Base-by-base conservation (phyloP, 139 green algal genomes). In the Coccomyxa sp. region DNA sequence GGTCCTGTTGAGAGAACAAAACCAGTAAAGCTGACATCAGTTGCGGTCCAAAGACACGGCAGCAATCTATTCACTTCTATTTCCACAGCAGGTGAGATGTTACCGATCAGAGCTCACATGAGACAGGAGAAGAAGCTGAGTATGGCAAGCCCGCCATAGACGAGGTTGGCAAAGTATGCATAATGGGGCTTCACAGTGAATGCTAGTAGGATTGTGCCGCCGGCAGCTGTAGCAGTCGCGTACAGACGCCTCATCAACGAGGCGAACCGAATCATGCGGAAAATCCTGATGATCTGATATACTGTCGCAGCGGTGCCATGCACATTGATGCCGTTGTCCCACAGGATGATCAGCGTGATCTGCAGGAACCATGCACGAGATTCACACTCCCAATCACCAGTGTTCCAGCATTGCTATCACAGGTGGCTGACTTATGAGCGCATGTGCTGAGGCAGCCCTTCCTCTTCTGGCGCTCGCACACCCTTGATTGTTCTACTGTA, bases 281-380 rank as follows among this genome's bases (percentile, higher is more conserved):
- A 21, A 13, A 81, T 58, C 57, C 77, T 30, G 30, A 80, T 80
- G 16, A 80, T 80, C 76, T 80, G 76, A 25, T 71, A 71, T 21
- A 71, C 21, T 71, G 63, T 71, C 9, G 21, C 63, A 25, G 63
- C 18, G 63, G 38, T 51, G 38, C 63, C 63, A 71, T 21, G 18
- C 1, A 71, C 18, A 25, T 71, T 71, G 1, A 71, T 25, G 18
- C 63, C 63, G 63, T 25, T 71, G 18, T 71, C 18, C 18, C 18
- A 28, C 18, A 71, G 4, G 63, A 71, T 71, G 63, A 71, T 71
- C 18, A 71, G 63, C 18, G 18, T 28, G 63, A 71, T 71, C 63
- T 71, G 63, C 63, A 71, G 63, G 18, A 9, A 28, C 63, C 63
- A 3, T 14, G 7, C 63, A 71, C 18, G 9, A 51, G 38, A 51